Conservation (phyloP, 2,329 filamentous ascomycete species). For the Chalaropsis ovoidea region DNA sequence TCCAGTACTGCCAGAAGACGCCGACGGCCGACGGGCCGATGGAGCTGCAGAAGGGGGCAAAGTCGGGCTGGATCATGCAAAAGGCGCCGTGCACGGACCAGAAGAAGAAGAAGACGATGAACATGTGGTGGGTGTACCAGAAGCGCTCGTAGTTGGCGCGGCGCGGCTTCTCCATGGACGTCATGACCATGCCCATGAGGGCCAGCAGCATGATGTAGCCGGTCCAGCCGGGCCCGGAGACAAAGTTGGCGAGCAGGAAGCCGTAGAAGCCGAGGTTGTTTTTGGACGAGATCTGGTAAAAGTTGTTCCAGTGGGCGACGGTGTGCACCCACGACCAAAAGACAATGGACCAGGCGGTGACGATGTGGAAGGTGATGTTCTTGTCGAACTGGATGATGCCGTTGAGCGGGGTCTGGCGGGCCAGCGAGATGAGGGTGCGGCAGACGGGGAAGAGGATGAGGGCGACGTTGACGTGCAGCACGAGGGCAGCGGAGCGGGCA, state of each 20-base stretch:
- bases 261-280: slow-evolving; percentile 69
- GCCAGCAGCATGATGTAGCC: slow-evolving; percentile 75
- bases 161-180: slow-evolving; percentile 65
- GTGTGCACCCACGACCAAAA: slow-evolving; percentile 84
- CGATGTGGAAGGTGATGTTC: slow-evolving; percentile 82
- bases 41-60: slow-evolving; percentile 65
- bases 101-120: slow-evolving; percentile 80
- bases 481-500: slow-evolving; percentile 63
- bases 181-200: slow-evolving; percentile 67
- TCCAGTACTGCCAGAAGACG: slow-evolving; percentile 86
- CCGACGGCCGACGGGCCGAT: slow-evolving; percentile 56
- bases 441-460: slow-evolving; percentile 74
- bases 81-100: slow-evolving; percentile 84
- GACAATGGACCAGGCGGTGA: slow-evolving; percentile 75
- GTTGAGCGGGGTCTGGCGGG: slow-evolving; percentile 70
- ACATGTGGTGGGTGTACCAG: slow-evolving; percentile 85
- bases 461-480: slow-evolving; percentile 72
- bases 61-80: slow-evolving; percentile 82
- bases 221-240: slow-evolving; percentile 73
- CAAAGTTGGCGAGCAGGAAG: slow-evolving; percentile 65
- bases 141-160: slow-evolving; percentile 79
- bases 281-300: slow-evolving; percentile 63
- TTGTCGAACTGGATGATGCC: slow-evolving; percentile 83
- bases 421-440: slow-evolving; percentile 70
- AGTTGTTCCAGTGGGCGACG: slow-evolving; percentile 79